Evolutionary conservation across 2,329 filamentous ascomycete genomes (phyloP), one percentile per base, ranked within the genome.

Genomic region (Periconia macrospinosa): DNA sequence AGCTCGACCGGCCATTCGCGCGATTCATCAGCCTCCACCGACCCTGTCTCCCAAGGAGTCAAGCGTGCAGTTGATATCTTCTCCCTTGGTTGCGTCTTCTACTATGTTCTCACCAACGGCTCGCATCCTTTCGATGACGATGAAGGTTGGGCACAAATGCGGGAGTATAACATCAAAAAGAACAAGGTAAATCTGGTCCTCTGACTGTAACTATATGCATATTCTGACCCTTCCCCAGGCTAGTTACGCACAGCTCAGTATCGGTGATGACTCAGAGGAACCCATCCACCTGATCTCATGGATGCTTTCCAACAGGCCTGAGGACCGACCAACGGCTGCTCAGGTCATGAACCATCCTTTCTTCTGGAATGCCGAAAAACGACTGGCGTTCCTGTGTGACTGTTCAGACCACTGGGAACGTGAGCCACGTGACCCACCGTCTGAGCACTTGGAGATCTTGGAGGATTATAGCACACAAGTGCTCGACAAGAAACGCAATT

Each of bases 51-150:
- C 61, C 87, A 92, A 54, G 89, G 94, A 48, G 93, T 95, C 7
- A 99, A 96, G 44, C 88, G 94, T 44, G 91, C 94, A 9, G 97
- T 97, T 56, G 94, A 99, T 70, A 96, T 99, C 23, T 99, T 99
- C 77, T 96, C 92, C 0, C 83, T 99, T 35, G 94, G 94, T 1
- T 88, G 96, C 49, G 92, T 99, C n/a, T 99, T 97, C 79, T 97
- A 92, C 77, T 99, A 97, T 72, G 92, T 97, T n/a, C 81, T 99
- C 55, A 97, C 93, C 1, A 90, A 92, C 57, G 94, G 94, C 15
- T 85, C 83, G 1, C 94, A 99, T 72, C 94, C 94, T 0, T 99
- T 95, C 66, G 93, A 97, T 70, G 92, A 92, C 58, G 92, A 94
- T 52, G 92, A 94, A 68, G 87, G 91, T 47, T 97, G 94, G 79